Percentiles rank a stretch among this genome's conserved stretches.
These are phyloP conservation scores for Epichloe bromicola DNA, from an alignment of 2,329 filamentous ascomycete genomes.

Conservation along the genomic window DNA sequence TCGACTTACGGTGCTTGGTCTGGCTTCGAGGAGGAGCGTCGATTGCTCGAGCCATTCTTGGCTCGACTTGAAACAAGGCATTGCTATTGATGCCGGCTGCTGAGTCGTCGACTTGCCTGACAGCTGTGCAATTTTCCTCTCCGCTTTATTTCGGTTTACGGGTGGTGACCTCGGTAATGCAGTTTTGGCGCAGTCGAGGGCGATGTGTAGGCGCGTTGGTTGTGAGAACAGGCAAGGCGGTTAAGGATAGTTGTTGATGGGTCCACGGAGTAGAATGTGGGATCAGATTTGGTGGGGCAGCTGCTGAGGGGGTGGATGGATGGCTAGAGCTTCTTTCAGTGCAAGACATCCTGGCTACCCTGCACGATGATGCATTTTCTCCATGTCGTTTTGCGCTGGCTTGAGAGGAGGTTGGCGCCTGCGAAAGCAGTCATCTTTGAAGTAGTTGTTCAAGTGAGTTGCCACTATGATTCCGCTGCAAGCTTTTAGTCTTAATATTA, in stretches of 20 bases:
- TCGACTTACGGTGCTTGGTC: slow-evolving; percentile 62
- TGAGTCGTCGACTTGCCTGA: neutral
- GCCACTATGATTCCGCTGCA: no score
- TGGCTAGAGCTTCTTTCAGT: neutral
- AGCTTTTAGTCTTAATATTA: no score
- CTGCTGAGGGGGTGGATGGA: neutral
- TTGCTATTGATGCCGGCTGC: slow-evolving; percentile 38
- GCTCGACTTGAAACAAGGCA: slow-evolving; percentile 74
- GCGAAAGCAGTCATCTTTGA: no score
- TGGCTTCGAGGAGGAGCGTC: slow-evolving; percentile 69
- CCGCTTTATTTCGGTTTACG: neutral
- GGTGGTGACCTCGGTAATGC: neutral
- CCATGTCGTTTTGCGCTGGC: no score
- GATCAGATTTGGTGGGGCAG: neutral
- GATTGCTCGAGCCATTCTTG: slow-evolving; percentile 91
- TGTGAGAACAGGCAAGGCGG: no score
- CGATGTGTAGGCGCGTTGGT: neutral
- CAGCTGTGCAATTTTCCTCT: neutral
- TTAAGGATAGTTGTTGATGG: no score
- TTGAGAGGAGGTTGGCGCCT: no score
- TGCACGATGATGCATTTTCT: neutral
- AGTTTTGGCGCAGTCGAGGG: neutral
- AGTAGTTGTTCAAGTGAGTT: no score
- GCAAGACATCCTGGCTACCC: neutral
- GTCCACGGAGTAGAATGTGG: neutral